Conservation (phyloP, 257 asterid genomes). For the Jasminum sambac region DNA sequence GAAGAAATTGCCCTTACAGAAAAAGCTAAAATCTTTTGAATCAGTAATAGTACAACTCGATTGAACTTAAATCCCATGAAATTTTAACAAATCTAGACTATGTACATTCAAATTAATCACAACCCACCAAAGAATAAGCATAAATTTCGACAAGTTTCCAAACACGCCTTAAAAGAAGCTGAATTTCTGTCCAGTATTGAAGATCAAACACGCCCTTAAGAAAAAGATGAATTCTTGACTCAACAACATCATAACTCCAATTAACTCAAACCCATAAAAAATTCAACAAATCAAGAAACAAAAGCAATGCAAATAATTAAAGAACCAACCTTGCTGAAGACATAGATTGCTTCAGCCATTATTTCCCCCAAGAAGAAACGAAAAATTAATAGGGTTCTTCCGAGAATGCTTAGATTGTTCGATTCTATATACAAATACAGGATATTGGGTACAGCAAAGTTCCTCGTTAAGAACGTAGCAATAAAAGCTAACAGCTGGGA, state of each 20-base stretch:
- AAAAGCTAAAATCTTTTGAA: too few species aligned
- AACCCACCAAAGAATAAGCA: constrained; percentile 3
- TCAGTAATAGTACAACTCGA: too few species aligned
- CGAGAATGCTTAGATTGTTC: neutral
- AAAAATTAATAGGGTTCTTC: neutral
- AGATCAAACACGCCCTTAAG: neutral
- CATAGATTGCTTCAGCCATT: constrained; percentile 6
- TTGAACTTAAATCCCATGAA: too few species aligned
- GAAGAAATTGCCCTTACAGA: too few species aligned
- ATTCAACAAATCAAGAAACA: neutral
- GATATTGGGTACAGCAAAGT: neutral
- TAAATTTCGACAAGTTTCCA: neutral
- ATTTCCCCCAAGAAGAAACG: neutral
- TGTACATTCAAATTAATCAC: neutral
- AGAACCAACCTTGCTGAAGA: neutral
- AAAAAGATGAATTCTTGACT: neutral
- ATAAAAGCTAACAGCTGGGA: neutral
- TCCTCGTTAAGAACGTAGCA: constrained; percentile 1
- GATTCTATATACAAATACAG: neutral
- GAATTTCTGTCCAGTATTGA: neutral
- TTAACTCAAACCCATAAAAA: neutral
- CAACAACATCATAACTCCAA: neutral
- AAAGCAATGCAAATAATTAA: neutral
- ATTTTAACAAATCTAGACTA: too few species aligned
- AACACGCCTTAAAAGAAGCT: neutral